Evolutionary conservation across 495 filamentous ascomycete genomes (phyloP), one percentile per base, ranked within the genome.

Genomic region (Margaritispora aquatica): DNA sequence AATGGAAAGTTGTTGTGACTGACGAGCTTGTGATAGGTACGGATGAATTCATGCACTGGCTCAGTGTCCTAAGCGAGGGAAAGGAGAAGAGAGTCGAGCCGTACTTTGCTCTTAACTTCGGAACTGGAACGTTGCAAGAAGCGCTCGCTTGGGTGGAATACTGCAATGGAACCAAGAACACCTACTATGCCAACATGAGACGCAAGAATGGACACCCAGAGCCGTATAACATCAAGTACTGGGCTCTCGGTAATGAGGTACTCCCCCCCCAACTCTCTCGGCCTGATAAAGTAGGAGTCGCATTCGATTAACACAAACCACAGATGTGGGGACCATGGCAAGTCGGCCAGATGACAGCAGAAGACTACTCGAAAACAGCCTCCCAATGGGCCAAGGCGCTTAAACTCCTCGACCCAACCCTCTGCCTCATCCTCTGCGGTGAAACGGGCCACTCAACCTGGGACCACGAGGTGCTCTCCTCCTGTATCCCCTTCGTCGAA

Each of bases 21-120:
- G 47, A 50, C n/a, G n/a, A n/a, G n/a, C 9, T 24, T 24, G 4
- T 24, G 10, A 23, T 8, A 65, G 63, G 64, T 31, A 92, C 88
- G 3, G 88, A 92, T 70, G 88, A 91, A 73, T 92, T 92, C 71
- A 78, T 92, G 78, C 79, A 83, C 50, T 92, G 88, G 88, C 88
- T 87, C 44, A 79, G 84, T 60, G 73, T 79, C 2, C 76, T 90
- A 20, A 80, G 80, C 8, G 65, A 65, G 56, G 72, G 70, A 13
- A 65, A 57, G 26, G 50, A 49, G 15, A 60, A 54, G 1, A 66
- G 74, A 51, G 84, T 85, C 0, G 83, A 91, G 72, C 88, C 88
- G 2, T 91, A 89, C 63, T 73, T 92, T 26, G 83, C 80, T 61
- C 73, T 92, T 58, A 92, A 92, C 74, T 82, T 92, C 67, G 88